phyloP scores from a whole-genome alignment of 2,329 filamentous ascomycete genomes.

The Alternaria rosae region DNA sequence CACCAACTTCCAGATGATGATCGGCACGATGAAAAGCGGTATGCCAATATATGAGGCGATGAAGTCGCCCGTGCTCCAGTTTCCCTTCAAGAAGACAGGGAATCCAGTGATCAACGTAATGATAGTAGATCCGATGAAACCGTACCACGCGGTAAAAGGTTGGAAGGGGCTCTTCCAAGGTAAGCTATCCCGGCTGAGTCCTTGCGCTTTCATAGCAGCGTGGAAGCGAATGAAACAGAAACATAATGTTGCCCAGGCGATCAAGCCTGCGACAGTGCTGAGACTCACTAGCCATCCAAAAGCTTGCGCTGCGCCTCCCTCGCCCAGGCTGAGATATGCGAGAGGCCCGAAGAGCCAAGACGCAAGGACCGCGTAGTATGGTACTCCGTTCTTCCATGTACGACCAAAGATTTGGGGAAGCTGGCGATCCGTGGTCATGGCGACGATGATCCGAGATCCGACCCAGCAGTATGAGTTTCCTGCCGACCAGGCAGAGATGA shows the following conservation, averaged over 20 bases:
- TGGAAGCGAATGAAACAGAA: constrained; percentile 74
- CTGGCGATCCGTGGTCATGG: constrained; percentile 32
- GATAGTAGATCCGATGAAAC: constrained; percentile 65
- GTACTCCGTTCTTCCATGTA: constrained; percentile 67
- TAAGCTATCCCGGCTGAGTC: constrained; percentile 62
- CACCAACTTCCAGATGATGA: constrained; percentile 26
- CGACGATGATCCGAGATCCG: constrained; percentile 32
- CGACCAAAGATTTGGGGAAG: constrained; percentile 33
- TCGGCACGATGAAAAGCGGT: constrained; percentile 32
- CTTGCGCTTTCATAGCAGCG: constrained; percentile 70
- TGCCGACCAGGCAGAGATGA: constrained; percentile 35
- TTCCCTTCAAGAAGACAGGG: constrained; percentile 71
- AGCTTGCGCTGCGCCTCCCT: constrained; percentile 54
- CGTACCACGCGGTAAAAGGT: constrained; percentile 73
- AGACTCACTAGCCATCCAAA: constrained; percentile 70
- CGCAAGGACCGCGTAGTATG: constrained; percentile 69
- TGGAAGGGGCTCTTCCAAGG: constrained; percentile 73
- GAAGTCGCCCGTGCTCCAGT: constrained; percentile 61
- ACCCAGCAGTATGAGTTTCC: constrained; percentile 39
- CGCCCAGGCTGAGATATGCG: constrained; percentile 75
- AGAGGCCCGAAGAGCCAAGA: constrained; percentile 64
- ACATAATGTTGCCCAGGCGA: constrained; percentile 57
- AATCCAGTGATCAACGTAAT: constrained; percentile 78
- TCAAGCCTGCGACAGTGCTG: constrained; percentile 70
- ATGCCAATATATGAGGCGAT: constrained; percentile 63